A percentile compares a stretch with the other conserved stretches of the same genome.
phyloP scores from a whole-genome alignment of 352 stramenopile genomes.

The Aphanomyces euteiches region DNA sequence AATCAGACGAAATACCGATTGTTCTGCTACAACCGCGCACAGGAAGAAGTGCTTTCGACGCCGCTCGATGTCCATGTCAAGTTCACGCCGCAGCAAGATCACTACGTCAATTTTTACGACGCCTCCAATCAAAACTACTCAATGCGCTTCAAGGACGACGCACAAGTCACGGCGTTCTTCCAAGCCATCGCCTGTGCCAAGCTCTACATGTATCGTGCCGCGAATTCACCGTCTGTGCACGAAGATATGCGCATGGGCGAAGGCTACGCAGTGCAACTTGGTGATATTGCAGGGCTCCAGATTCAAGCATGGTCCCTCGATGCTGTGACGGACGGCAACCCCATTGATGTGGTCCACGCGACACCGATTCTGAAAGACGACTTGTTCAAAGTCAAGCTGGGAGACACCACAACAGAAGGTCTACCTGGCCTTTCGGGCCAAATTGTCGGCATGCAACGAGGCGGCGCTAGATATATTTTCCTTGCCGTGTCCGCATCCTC shows the following conservation, averaged over 20 bases:
- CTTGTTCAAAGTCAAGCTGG: slow-evolving; percentile 40
- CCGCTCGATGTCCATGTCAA: slow-evolving; percentile 38
- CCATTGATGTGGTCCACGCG: neutral
- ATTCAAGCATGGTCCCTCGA: slow-evolving; percentile 22
- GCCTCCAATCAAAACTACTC: slow-evolving; percentile 53
- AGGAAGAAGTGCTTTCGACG: slow-evolving; percentile 55
- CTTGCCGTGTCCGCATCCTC: slow-evolving; percentile 8
- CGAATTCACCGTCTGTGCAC: slow-evolving; percentile 35
- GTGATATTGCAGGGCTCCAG: slow-evolving; percentile 27
- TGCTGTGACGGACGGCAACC: neutral
- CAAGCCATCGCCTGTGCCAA: slow-evolving; percentile 49
- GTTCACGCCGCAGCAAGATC: slow-evolving; percentile 64
- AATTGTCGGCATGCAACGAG: slow-evolving; percentile 63
- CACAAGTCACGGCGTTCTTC: slow-evolving; percentile 43
- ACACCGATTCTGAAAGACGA: slow-evolving; percentile 6
- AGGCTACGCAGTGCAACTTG: slow-evolving; percentile 21
- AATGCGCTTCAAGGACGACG: slow-evolving; percentile 67
- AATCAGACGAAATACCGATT: slow-evolving; percentile 41
- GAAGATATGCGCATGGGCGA: slow-evolving; percentile 16
- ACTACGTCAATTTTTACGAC: slow-evolving; percentile 72
- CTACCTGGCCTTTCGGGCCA: slow-evolving; percentile 47
- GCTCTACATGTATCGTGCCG: neutral
- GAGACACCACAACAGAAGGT: slow-evolving; percentile 32
- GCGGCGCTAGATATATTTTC: slow-evolving; percentile 48
- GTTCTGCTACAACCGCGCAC: slow-evolving; percentile 68